Conservation (phyloP, 495 filamentous ascomycete genomes). For the Symbiotaphrina buchneri region DNA sequence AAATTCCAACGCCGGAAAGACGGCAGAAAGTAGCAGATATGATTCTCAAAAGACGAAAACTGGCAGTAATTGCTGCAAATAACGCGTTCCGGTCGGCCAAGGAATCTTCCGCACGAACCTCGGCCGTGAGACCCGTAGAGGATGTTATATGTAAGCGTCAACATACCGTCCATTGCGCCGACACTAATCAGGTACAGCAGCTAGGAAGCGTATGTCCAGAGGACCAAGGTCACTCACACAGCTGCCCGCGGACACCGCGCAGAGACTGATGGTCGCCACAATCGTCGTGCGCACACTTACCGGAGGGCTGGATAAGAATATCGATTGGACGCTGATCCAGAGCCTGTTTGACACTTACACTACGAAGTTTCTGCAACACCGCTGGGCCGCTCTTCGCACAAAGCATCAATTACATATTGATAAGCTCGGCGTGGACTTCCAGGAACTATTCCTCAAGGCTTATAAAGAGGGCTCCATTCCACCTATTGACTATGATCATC, state of each 20-base stretch:
- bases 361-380: slow-evolving; percentile 29
- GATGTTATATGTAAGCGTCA: too few relatives aligned
- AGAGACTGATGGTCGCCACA: slow-evolving; percentile 31
- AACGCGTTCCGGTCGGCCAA: too few relatives aligned
- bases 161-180: too few relatives aligned
- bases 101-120: too few relatives aligned
- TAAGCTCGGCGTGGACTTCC: slow-evolving; percentile 54
- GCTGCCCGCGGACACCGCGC: slow-evolving; percentile 1
- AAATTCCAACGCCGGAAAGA: too few relatives aligned
- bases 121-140: too few relatives aligned
- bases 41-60: too few relatives aligned
- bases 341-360: slow-evolving; percentile 40
- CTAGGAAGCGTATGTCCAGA: too few relatives aligned
- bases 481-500: slow-evolving; percentile 44
- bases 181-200: too few relatives aligned
- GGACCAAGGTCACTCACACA: slow-evolving; percentile 1
- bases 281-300: slow-evolving; percentile 49
- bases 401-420: slow-evolving; percentile 38
- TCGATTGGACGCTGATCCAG: slow-evolving; percentile 56
- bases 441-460: slow-evolving; percentile 48
- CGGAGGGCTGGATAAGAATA: slow-evolving; percentile 41
- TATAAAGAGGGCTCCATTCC: slow-evolving; percentile 49
- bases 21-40: too few relatives aligned
- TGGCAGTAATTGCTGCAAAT: too few relatives aligned
- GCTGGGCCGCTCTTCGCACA: slow-evolving; percentile 32